Evolutionary conservation across 169 alveolate species (phyloP).

Genomic region (Plasmodium coatneyi): DNA sequence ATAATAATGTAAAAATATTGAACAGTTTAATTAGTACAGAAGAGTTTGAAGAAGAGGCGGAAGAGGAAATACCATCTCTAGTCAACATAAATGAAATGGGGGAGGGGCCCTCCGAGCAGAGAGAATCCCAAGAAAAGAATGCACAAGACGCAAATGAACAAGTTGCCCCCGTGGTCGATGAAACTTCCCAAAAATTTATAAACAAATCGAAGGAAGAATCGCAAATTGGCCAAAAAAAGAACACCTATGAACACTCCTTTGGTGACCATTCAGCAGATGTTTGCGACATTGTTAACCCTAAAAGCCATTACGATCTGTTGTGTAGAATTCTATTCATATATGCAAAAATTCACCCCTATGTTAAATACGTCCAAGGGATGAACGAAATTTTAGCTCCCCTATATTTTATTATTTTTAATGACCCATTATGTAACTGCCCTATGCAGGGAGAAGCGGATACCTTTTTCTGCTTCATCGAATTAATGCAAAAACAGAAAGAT

Average conservation of each 20-base stretch:
- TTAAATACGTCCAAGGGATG: slow-evolving; percentile 91
- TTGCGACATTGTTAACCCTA: slow-evolving; percentile 70
- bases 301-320: slow-evolving; percentile 78
- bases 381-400: slow-evolving; percentile 89
- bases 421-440: slow-evolving; percentile 77
- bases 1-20: slow-evolving; percentile 49
- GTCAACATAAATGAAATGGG: slow-evolving; percentile 15
- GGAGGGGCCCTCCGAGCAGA: neutral
- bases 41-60: slow-evolving; percentile 41
- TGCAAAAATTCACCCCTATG: slow-evolving; percentile 86
- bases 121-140: neutral
- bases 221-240: neutral
- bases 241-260: neutral
- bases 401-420: slow-evolving; percentile 81
- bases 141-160: neutral
- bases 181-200: neutral
- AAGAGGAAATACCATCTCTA: slow-evolving; percentile 65
- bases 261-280: slow-evolving; percentile 9
- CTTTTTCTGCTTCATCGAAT: slow-evolving; percentile 87
- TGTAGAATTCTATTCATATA: slow-evolving; percentile 86
- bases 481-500: slow-evolving; percentile 89
- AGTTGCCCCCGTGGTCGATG: neutral
- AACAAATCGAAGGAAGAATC: neutral
- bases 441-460: slow-evolving; percentile 89
- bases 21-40: slow-evolving; percentile 59